Evolutionary conservation across 148 eudicot genomes (phyloP).

Genomic region (Rhododendron henanense): DNA sequence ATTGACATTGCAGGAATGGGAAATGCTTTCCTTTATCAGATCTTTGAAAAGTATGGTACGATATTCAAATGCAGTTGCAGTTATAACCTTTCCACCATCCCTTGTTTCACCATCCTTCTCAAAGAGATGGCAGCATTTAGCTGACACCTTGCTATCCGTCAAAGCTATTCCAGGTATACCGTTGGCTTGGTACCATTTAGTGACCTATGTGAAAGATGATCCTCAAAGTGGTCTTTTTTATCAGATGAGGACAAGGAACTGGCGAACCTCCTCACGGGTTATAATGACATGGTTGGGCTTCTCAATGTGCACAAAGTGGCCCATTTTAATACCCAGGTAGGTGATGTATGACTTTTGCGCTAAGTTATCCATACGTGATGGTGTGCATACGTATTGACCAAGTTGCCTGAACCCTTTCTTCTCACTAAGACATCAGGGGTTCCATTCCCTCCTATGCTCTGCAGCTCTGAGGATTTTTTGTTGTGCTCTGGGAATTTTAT

Average conservation of each 20-base stretch:
- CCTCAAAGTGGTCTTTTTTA: background rate
- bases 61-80: slow-evolving; percentile 76
- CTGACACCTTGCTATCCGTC: slow-evolving; percentile 85
- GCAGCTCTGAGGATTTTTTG: too few species aligned
- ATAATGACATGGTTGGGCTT: slow-evolving; percentile 93
- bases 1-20: slow-evolving; percentile 65
- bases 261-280: slow-evolving; percentile 81
- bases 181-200: background rate
- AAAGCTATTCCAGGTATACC: slow-evolving; percentile 81
- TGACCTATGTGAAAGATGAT: slow-evolving; percentile 6
- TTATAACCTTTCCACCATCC: slow-evolving; percentile 72
- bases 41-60: slow-evolving; percentile 69
- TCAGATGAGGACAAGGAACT: slow-evolving; percentile 95
- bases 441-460: background rate
- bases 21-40: slow-evolving; percentile 79
- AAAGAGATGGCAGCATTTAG: slow-evolving; percentile 93
- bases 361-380: background rate
- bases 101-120: slow-evolving; percentile 71
- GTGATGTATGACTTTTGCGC: background rate
- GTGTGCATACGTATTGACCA: background rate
- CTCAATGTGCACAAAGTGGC: slow-evolving; percentile 87
- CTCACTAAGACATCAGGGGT: background rate
- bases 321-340: slow-evolving; percentile 80
- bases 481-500: background rate
- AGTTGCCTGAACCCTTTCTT: background rate